Conservation (phyloP, 2,329 filamentous ascomycete species). For the Colletotrichum tabaci region DNA sequence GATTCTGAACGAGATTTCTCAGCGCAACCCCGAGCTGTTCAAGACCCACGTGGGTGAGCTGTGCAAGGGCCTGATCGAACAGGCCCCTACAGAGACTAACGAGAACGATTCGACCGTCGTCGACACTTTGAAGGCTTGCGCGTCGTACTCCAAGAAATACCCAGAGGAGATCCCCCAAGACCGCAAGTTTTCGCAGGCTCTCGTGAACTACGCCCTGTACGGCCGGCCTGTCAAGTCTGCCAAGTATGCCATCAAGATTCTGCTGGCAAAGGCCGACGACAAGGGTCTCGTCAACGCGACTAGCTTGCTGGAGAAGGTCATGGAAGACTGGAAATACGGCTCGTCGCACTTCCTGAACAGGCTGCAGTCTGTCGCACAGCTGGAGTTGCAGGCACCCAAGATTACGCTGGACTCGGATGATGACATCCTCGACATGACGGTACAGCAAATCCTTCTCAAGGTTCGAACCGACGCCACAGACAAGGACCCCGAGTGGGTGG, state of each 20-base stretch:
- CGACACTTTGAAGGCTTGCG: slow-evolving; percentile 93
- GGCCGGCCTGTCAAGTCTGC: slow-evolving; percentile 86
- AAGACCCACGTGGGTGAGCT: slow-evolving; percentile 93
- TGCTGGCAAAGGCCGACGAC: slow-evolving; percentile 81
- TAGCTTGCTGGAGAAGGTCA: slow-evolving; percentile 83
- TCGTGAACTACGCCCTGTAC: slow-evolving; percentile 87
- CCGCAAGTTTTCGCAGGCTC: slow-evolving; percentile 83
- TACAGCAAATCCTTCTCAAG: slow-evolving; percentile 81
- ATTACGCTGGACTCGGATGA: slow-evolving; percentile 82
- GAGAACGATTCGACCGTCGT: slow-evolving; percentile 82
- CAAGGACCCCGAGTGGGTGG: slow-evolving; percentile 75
- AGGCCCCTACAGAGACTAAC: slow-evolving; percentile 79
- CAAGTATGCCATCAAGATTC: slow-evolving; percentile 93
- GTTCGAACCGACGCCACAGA: slow-evolving; percentile 75
- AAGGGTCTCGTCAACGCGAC: slow-evolving; percentile 87
- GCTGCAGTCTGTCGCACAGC: slow-evolving; percentile 79
- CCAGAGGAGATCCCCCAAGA: slow-evolving; percentile 87
- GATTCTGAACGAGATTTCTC: slow-evolving; percentile 92
- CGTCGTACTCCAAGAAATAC: slow-evolving; percentile 90
- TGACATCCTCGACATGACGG: slow-evolving; percentile 82
- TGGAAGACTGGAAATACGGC: slow-evolving; percentile 81
- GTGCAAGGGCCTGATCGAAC: slow-evolving; percentile 86
- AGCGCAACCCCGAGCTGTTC: slow-evolving; percentile 89
- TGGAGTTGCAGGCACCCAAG: slow-evolving; percentile 82
- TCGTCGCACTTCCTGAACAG: slow-evolving; percentile 82